Base-by-base conservation (phyloP, 2,329 filamentous ascomycete species). In the Venturia effusa region DNA sequence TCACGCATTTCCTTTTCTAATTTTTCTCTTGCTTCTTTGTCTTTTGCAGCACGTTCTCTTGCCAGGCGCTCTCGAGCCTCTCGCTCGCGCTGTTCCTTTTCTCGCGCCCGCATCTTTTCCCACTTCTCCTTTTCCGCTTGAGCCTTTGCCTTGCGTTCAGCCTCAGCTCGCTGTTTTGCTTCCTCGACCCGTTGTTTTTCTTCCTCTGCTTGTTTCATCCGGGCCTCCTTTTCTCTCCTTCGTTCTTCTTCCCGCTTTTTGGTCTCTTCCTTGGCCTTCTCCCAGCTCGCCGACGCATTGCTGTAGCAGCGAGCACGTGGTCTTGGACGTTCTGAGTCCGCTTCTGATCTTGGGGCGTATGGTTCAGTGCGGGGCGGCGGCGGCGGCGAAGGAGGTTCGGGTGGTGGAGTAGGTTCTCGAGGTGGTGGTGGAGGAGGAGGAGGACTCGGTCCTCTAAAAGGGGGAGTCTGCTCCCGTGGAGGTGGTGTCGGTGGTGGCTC, bases 41-140 rank as follows among this genome's bases (percentile, higher is more conserved):
- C 64, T 39, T 66, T 65, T 34, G 40, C 64, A 11, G 55, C 24
- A 27, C 63, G 62, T 48, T 66, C 65, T 27, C 64, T 32, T 7
- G 34, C 59, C n/a, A 59, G 34, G 19, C 60, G 57, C 51, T 66
- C 65, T 11, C 65, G 45, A 10, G 57, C 65, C 32, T 63, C 59
- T 22, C 65, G 65, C 43, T 66, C 65, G 19, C 61, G 43, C n/a
- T 41, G 65, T 61, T 67, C 65, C 32, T 55, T 64, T 59, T 66
- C 65, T 59, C 63, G 55, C 17, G 65, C 62, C 27, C 59, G 48
- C 59, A 32, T 48, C 64, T 60, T 62, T 39, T 63, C 64, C 64
- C 64, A 66, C 24, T 61, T 64, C 48, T 57, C 24, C 54, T 67
- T 66, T 27, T 66, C 65, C 17, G 40, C 65, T 43, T 59, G 65